Conservation (phyloP, 148 eudicot genomes). For the Rhododendron kiyosumense region DNA sequence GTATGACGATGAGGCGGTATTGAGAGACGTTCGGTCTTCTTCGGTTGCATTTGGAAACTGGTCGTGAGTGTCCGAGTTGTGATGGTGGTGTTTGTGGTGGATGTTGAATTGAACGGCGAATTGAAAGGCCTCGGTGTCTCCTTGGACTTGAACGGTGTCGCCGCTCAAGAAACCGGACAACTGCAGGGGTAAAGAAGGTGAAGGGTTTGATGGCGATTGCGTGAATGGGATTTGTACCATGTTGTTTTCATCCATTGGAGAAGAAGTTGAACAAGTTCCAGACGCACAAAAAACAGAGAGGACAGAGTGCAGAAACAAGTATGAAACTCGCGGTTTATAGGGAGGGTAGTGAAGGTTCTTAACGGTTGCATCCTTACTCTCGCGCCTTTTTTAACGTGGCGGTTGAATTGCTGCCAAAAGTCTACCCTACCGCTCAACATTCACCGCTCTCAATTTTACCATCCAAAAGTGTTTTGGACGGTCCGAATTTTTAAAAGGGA, state of each 20-base stretch:
- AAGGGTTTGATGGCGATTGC: not conserved
- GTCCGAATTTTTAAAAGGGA: no score
- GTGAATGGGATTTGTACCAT: not conserved
- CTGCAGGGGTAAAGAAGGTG: not conserved
- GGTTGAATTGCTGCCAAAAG: not conserved
- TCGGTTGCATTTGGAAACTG: not conserved
- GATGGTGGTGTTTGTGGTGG: not conserved
- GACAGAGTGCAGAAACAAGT: not conserved
- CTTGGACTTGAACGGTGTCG: constrained; percentile 1
- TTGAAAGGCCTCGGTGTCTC: not conserved
- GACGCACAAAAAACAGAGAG: not conserved
- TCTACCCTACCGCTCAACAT: no score
- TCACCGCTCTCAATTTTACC: no score
- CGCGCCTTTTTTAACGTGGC: not conserved
- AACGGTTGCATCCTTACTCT: not conserved
- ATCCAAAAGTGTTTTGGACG: no score
- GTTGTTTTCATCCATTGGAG: not conserved
- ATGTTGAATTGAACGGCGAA: not conserved
- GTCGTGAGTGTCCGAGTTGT: not conserved
- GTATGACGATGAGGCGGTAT: not conserved
- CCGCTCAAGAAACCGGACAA: not conserved
- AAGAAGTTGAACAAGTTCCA: not conserved
- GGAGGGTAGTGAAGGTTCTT: not conserved
- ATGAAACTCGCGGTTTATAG: not conserved
- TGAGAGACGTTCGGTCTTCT: not conserved